Evolutionary conservation across 1,139 yeast species (phyloP), one percentile per base, ranked within the genome.

Genomic region (Debaryomyces psychrophilus): DNA sequence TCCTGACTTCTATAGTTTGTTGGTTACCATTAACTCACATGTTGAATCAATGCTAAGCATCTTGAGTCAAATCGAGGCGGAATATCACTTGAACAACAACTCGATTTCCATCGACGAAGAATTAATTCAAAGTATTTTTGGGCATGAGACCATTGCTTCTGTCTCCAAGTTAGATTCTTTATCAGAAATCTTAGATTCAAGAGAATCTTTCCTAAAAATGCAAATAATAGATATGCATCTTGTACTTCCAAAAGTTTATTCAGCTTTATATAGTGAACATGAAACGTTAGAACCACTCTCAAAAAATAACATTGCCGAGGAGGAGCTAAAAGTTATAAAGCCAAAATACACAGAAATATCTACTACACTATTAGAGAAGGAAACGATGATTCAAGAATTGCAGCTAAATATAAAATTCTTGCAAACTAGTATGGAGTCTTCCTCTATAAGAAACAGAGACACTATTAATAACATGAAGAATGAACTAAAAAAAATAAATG

Each of bases 341-440:
- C 18, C 29, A 12, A 45, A 37, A 25, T 33, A 23, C 8, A 17
- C 37, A 15, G 43, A 23, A 4, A 7, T 44, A 17, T 31, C 31
- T 20, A 27, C 15, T 4, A 36, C 45, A 8, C 38, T 55, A n/a
- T 25, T 58, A 3, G 69, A 64, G 18, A 68, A 71, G 35, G 77
- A 76, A 38, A 61, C 61, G 38, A 51, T 58, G 14, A 62, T 79
- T 17, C 61, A 61, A n/a, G 73, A 64, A 27, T 57, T 69, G 12
- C 68, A 70, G 31, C 66, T 77, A 49, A 79, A 76, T 48, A 62
- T 78, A 8, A 67, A 68, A 8, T 59, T 75, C 11, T 57, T 77
- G 37, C 76, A 73, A 50, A 67, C 69, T 18, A 76, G 73, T 54
- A 65, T 81, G 61, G 59, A 54, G 8, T 64, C 73, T 11, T 57